Conservation (phyloP, 2,329 filamentous ascomycete genomes). For the Botrytis porri region DNA sequence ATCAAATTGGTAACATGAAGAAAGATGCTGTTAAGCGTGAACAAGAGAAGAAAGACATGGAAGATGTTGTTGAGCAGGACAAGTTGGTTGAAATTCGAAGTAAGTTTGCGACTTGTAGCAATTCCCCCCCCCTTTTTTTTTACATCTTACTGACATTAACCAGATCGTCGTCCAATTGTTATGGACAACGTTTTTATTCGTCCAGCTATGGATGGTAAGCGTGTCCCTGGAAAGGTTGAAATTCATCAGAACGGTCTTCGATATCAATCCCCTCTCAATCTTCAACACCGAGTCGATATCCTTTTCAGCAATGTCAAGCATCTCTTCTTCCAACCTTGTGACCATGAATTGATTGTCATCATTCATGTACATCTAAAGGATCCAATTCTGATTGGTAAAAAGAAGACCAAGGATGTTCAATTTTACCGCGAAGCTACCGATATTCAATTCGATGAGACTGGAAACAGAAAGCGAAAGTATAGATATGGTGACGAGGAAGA, state of each 20-base stretch:
- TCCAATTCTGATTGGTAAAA: slow-evolving; percentile 94
- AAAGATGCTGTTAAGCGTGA: slow-evolving; percentile 88
- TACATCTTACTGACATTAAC: slow-evolving; percentile 40
- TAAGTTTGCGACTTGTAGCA: slow-evolving; percentile 45
- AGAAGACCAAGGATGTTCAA: slow-evolving; percentile 98
- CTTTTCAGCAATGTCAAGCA: slow-evolving; percentile 98
- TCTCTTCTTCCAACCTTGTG: slow-evolving; percentile 96
- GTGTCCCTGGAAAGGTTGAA: slow-evolving; percentile 91
- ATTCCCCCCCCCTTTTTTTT: slow-evolving; percentile 26
- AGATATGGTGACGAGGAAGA: slow-evolving; percentile 97
- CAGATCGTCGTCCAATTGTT: slow-evolving; percentile 83
- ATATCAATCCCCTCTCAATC: slow-evolving; percentile 78
- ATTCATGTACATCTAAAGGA: slow-evolving; percentile 98
- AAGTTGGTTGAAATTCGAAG: slow-evolving; percentile 93
- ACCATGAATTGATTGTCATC: slow-evolving; percentile 93
- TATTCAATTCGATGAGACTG: slow-evolving; percentile 98
- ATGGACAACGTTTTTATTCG: slow-evolving; percentile 95
- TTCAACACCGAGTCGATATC: slow-evolving; percentile 83
- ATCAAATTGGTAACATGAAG: slow-evolving; percentile 94
- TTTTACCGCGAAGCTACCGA: slow-evolving; percentile 98
- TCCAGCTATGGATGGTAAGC: slow-evolving; percentile 93
- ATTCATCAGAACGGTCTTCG: slow-evolving; percentile 99
- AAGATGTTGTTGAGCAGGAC: slow-evolving; percentile 98
- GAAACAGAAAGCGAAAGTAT: slow-evolving; percentile 96
- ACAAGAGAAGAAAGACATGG: slow-evolving; percentile 99